Evolutionary conservation across 2,329 filamentous ascomycete genomes (phyloP).

Genomic region (Emergomyces orientalis): DNA sequence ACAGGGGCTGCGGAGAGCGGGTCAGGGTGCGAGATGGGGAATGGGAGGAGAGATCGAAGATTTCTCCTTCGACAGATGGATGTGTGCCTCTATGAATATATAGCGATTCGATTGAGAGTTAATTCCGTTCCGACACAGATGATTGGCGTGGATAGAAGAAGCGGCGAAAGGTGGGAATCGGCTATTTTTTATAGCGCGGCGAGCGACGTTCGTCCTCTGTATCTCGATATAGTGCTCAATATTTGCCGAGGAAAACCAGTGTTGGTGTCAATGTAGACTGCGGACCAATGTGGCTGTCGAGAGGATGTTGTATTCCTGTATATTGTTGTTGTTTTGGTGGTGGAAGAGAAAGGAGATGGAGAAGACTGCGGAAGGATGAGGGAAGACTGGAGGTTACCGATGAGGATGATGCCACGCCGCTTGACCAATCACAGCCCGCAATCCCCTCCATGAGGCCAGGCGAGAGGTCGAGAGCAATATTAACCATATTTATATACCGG

Average conservation of each 20-base stretch:
- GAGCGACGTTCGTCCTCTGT: neutral
- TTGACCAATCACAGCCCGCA: slow-evolving; percentile 28
- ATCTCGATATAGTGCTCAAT: neutral
- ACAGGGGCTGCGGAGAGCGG: slow-evolving; percentile 24
- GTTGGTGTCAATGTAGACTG: neutral
- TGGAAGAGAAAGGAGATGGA: neutral
- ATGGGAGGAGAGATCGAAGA: slow-evolving; percentile 4
- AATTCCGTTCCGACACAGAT: neutral
- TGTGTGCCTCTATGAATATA: neutral
- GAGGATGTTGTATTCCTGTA: neutral
- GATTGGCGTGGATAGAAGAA: neutral
- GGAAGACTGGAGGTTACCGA: neutral
- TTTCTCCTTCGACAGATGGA: neutral
- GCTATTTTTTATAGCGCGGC: neutral
- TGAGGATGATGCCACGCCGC: slow-evolving; percentile 1
- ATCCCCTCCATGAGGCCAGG: slow-evolving; percentile 31
- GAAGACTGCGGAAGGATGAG: neutral
- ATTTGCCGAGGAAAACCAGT: neutral
- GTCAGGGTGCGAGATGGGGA: slow-evolving; percentile 13
- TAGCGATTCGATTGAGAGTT: neutral
- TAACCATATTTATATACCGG: neutral
- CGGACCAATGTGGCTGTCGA: neutral
- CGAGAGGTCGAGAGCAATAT: slow-evolving; percentile 23
- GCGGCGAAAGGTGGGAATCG: neutral
- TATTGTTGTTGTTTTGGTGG: neutral